Conservation (phyloP, 345 rosid species). For the Sapria himalayana region DNA sequence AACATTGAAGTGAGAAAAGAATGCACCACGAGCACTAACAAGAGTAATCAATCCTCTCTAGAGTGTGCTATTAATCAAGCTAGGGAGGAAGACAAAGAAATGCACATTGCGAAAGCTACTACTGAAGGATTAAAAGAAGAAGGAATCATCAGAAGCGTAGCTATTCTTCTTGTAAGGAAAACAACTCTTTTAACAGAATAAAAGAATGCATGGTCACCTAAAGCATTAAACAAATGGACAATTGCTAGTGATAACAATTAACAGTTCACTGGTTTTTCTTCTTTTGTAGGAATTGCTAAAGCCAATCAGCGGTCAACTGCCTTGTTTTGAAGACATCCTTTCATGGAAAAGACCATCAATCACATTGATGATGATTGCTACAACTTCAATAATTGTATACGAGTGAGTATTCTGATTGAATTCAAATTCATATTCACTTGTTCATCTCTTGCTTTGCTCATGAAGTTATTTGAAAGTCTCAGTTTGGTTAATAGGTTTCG, state of each 20-base stretch:
- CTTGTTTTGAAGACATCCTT: conserved; percentile 27
- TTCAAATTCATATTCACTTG: not conserved
- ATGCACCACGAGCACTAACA: conserved; percentile 5
- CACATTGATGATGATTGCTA: conserved; percentile 15
- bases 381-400: conserved; percentile 20
- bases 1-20: conserved; percentile 15
- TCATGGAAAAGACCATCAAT: conserved; percentile 40
- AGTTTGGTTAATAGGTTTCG: no score
- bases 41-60: conserved; percentile 15
- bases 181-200: no score
- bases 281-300: conserved; percentile 43
- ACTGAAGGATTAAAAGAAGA: conserved; percentile 44
- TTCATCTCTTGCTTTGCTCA: not conserved
- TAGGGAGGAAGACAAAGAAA: conserved; percentile 38
- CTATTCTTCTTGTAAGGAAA: conserved; percentile 51
- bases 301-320: conserved; percentile 23
- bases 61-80: conserved; percentile 34
- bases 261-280: no score
- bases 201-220: no score
- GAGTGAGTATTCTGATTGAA: conserved; percentile 22
- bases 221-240: no score
- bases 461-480: no score
- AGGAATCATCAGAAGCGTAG: conserved; percentile 43
- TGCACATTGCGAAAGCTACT: conserved; percentile 45
- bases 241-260: no score